These are phyloP conservation scores for Diplotaxis tenuifolia DNA, from an alignment of 345 rosid species.

Conservation along the genomic window DNA sequence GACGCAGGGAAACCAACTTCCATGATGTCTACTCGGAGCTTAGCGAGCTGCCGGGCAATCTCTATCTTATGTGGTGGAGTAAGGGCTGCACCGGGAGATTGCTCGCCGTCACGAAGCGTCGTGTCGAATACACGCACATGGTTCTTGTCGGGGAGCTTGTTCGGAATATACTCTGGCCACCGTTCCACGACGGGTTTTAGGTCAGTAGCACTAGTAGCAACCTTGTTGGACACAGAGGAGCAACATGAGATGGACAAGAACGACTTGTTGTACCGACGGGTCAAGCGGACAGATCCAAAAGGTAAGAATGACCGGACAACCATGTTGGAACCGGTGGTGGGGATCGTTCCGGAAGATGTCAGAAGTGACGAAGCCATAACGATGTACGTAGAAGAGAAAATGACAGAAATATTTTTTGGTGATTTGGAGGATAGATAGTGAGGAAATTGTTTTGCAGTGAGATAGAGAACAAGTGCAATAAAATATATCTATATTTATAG, in stretches of 20 bases:
- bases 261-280: conserved; percentile 11
- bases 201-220: conserved; percentile 7
- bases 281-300: conserved; percentile 10
- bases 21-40: conserved; percentile 84
- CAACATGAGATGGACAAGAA: conserved; percentile 19
- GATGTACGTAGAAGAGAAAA: background rate
- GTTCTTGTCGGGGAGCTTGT: conserved; percentile 55
- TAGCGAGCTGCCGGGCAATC: conserved; percentile 75
- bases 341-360: conserved; percentile 22
- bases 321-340: conserved; percentile 1
- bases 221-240: conserved; percentile 24
- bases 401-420: background rate
- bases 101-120: conserved; percentile 96
- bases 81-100: conserved; percentile 88
- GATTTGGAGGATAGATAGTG: conserved; percentile 8
- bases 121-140: conserved; percentile 87
- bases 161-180: conserved; percentile 65
- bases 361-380: conserved; percentile 24
- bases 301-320: background rate
- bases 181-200: conserved; percentile 8
- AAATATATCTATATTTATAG: background rate
- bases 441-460: background rate
- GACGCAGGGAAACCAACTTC: conserved; percentile 89
- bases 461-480: background rate
- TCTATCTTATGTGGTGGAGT: conserved; percentile 78